Base-by-base conservation (phyloP, 73 alveolate genomes). In the Uronychia setigera region DNA sequence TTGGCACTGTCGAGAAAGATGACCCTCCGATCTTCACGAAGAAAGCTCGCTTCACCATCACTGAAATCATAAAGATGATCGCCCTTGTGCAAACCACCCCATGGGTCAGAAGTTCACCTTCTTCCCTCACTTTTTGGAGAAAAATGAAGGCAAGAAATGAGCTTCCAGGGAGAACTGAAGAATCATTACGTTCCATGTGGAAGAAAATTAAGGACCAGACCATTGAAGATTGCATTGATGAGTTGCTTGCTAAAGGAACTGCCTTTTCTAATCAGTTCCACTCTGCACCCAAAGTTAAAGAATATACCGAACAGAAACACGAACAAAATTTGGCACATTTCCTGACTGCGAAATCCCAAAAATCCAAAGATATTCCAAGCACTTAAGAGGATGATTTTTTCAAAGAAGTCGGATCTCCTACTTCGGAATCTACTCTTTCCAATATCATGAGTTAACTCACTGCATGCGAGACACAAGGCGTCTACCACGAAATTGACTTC, bases 101-200 rank as follows among this genome's bases (percentile, higher is more conserved):
- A 19, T 11, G 19, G 19, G n/a, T 46, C 67, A 76, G 60, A 25
- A 74, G 74, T 19, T 60, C 82, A n/a, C 60, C 58, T 28, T 29
- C 13, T 30, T 84, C 84, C 0, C 59, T 33, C 29, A 33, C 30
- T 9, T 58, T 84, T 57, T 89, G 95, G 95, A 59, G 29, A 9
- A 88, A 89, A 60, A 57, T 79, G 13, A 86, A 32, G 46, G 30
- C 34, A 28, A 59, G 79, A 28, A 78, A 60, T 75, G 33, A 81
- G 9, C 29, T 89, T 59, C 95, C 95, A 28, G 95, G 82, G 32
- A 58, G 95, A 30, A 35, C 92, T 29, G 82, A 82, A 19, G 92
- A 89, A 29, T 29, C 83, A n/a, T 29, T 89, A 78, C 84, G 84
- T 46, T 84, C 86, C 27, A 57, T 87, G 28, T 89, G 92, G 92